Percentiles rank a stretch among this genome's conserved stretches.
phyloP scores from a whole-genome alignment of 352 stramenopile species.

The Globisporangium camurandrum region DNA sequence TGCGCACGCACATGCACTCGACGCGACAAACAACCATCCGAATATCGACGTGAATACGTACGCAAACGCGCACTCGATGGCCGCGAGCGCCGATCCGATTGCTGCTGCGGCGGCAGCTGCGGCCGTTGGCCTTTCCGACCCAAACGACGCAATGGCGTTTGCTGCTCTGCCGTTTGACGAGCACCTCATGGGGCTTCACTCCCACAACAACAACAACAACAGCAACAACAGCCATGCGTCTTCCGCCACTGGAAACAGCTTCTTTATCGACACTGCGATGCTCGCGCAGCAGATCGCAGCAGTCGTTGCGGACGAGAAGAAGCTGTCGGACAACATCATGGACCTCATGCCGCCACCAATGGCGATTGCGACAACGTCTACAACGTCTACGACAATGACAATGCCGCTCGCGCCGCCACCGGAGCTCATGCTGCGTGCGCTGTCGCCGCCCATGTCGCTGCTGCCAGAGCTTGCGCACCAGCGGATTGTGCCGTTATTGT shows the following conservation, averaged over 20 bases:
- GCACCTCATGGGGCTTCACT: slow-evolving; percentile 26
- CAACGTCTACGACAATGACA: slow-evolving; percentile 21
- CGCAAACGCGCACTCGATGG: slow-evolving; percentile 7
- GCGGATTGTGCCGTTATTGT: slow-evolving; percentile 19
- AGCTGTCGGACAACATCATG: slow-evolving; percentile 80
- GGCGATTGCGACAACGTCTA: slow-evolving; percentile 1
- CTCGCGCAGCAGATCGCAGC: slow-evolving; percentile 56
- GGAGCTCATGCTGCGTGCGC: slow-evolving; percentile 57
- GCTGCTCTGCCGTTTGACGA: slow-evolving; percentile 48
- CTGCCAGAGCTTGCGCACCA: slow-evolving; percentile 50
- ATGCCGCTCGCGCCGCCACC: slow-evolving; percentile 51
- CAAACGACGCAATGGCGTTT: slow-evolving; percentile 15
- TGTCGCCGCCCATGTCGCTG: slow-evolving; percentile 65
- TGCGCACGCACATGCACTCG: no score
- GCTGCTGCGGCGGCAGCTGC: slow-evolving; percentile 10
- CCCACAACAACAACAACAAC: not conserved
- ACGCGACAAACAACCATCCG: slow-evolving; percentile 3
- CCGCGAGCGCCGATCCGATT: slow-evolving; percentile 7
- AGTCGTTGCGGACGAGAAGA: slow-evolving; percentile 66
- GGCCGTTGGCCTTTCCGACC: slow-evolving; percentile 11
- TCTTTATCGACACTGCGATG: slow-evolving; percentile 55
- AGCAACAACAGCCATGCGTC: slow-evolving; percentile 11
- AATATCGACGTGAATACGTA: slow-evolving; percentile 10
- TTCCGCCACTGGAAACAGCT: no score
- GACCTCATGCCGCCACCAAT: slow-evolving; percentile 56